A percentile compares a stretch with the other conserved stretches of the same genome.
These are phyloP conservation scores for Porogramme epimiltina DNA, from an alignment of 1,284 basidiomycete genomes.

Conservation along the genomic window DNA sequence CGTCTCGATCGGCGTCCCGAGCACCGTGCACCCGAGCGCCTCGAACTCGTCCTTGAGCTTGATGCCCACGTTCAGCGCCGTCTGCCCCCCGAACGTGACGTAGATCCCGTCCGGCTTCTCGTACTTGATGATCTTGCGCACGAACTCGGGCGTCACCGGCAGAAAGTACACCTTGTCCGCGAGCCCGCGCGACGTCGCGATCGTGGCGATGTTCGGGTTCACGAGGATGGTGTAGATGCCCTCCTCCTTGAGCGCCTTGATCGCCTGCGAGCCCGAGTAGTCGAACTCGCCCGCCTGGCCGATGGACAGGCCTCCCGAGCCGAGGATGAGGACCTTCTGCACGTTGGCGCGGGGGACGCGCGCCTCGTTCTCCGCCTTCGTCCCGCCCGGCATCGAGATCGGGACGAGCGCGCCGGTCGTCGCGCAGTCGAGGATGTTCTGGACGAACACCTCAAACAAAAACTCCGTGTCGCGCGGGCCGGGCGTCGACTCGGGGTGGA, in stretches of 20 bases:
- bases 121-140: conserved; percentile 96
- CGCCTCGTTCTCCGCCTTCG: conserved; percentile 81
- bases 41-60: conserved; percentile 96
- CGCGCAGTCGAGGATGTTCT: conserved; percentile 81
- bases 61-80: conserved; percentile 96
- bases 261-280: conserved; percentile 98
- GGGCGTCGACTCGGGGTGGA: conserved; percentile 99
- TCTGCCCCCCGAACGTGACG: conserved; percentile 98
- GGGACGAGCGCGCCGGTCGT: conserved; percentile 70
- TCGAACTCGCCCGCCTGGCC: conserved; percentile 99
- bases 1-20: conserved; percentile 97
- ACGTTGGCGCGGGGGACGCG: conserved; percentile 79
- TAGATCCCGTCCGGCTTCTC: conserved; percentile 99
- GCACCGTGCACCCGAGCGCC: conserved; percentile 85
- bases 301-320: conserved; percentile 97
- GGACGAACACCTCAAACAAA: conserved; percentile 97
- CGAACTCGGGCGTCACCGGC: conserved; percentile 97
- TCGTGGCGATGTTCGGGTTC: conserved; percentile 99
- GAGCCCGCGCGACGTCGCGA: conserved; percentile 95
- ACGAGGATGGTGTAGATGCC: conserved; percentile 98
- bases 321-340: conserved; percentile 94
- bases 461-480: conserved; percentile 99
- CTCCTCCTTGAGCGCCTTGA: conserved; percentile 98
- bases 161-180: conserved; percentile 99
- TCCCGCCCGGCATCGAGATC: conserved; percentile 87